phyloP scores from a whole-genome alignment of 768 basidiomycete genomes.

The Podaxis sp. region DNA sequence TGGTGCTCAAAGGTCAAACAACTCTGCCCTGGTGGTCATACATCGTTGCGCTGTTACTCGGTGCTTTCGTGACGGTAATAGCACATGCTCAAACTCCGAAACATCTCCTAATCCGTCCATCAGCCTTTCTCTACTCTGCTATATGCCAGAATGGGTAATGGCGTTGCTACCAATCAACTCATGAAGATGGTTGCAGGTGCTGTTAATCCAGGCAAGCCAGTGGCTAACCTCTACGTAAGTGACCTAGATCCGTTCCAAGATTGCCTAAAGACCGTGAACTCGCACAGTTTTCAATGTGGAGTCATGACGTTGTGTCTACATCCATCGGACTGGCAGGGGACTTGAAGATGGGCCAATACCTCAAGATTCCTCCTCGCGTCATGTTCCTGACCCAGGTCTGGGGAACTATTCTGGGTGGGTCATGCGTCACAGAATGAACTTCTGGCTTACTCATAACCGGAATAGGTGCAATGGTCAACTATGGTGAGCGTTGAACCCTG shows the following conservation, averaged over 20 bases:
- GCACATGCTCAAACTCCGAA: not conserved
- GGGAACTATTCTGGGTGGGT: conserved; percentile 57
- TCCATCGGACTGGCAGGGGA: conserved; percentile 55
- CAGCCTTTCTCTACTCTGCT: conserved; percentile 58
- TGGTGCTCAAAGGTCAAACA: conserved; percentile 56
- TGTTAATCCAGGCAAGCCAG: conserved; percentile 60
- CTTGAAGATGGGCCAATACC: conserved; percentile 72
- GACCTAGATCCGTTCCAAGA: not conserved
- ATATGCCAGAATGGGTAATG: conserved; percentile 59
- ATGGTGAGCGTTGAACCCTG: conserved; percentile 26
- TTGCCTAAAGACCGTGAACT: not conserved
- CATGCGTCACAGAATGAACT: not conserved
- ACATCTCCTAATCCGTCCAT: not conserved
- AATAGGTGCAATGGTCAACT: conserved; percentile 37
- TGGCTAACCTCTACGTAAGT: conserved; percentile 67
- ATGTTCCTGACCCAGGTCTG: conserved; percentile 68
- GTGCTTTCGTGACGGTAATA: conserved; percentile 40
- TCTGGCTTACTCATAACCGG: not conserved
- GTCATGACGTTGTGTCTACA: conserved; percentile 57
- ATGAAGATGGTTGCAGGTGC: conserved; percentile 68
- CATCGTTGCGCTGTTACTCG: conserved; percentile 54
- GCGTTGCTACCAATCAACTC: conserved; percentile 57
- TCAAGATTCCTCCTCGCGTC: conserved; percentile 66
- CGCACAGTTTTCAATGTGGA: conserved; percentile 64
- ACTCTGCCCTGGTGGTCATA: conserved; percentile 66